Evolutionary conservation across 805 yeast species (phyloP), one percentile per base, ranked within the genome.

Genomic region (Lipomyces chichibuensis): DNA sequence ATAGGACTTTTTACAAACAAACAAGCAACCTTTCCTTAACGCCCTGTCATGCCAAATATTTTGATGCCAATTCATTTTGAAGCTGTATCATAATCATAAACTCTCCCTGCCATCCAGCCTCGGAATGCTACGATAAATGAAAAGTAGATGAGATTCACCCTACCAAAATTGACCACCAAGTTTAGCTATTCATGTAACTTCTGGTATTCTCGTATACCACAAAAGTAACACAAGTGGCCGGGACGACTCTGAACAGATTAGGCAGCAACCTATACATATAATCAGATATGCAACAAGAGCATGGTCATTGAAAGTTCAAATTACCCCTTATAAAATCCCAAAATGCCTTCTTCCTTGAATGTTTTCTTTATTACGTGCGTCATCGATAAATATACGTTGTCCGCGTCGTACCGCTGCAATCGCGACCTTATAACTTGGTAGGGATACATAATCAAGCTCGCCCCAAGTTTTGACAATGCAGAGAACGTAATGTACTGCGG

Each of bases 141-240:
- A 14, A 37, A 37, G 32, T 29, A 29, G 32, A 27, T 27, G 29
- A 27, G 29, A 29, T 29, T 5, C 32, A 29, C 32, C 32, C 32
- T 5, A 5, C 32, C 32, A 29, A 37, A 37, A 13, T 17, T 37
- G 43, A 37, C 9, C 11, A 23, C 14, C 17, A 57, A 32, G 17
- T 9, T 20, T 46, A 43, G 6, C 27, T 23, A 23, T 57, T 46
- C 39, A 67, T 9, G 49, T 59, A 62, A 27, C 56, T 17, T 25
- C 58, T 61, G 6, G 66, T 63, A 27, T 75, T 66, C 75, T 95
- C 99, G 74, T 95, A 95, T 4, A 90, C 90, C 4, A 89, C 81
- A 75, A 95, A 92, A 0, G 98, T 95, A 13, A 93, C 84, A 75
- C 97, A 90, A 3, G 98, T 93, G 1, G 97, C 92, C 0, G 99